Base-by-base conservation (phyloP, 352 stramenopile species). In the Pythium chondricola region DNA sequence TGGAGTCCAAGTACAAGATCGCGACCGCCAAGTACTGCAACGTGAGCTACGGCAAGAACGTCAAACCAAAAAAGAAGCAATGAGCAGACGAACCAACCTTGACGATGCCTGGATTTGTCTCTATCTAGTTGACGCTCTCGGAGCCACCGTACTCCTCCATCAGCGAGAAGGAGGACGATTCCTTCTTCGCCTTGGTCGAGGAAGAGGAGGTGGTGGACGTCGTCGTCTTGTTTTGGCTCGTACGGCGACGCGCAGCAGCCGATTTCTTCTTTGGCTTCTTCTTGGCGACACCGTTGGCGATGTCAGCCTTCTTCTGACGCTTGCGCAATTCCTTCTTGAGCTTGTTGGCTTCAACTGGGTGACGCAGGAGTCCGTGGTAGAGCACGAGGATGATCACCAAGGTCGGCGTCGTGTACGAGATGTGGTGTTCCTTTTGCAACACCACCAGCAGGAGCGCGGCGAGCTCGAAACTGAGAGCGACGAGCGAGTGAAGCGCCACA, bases 21-120 rank as follows among this genome's bases (percentile, higher is more conserved):
- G 69, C 78, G 16, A 68, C 63, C 6, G 31, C 57, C 44, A 92
- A 92, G 57, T 92, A 77, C 51, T 87, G 73, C 48, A 52, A 26
- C 33, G 71, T 82, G 11, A 70, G 67, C 27, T 92, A 83, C 39
- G 83, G 80, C 40, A 92, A 94, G 60, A 71, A 83, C 53, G 60
- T 90, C 43, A 91, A 91, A 51, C 45, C 69, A 13, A 92, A 86
- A 53, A 92, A 90, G 61, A 82, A 86, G 58, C 72, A 48, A 37
- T 24, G 14, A n/a, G n/a, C n/a, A n/a, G n/a, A n/a, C n/a, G n/a
- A n/a, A n/a, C n/a, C n/a, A n/a, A n/a, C n/a, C n/a, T n/a, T n/a
- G n/a, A n/a, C n/a, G n/a, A n/a, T n/a, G n/a, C n/a, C n/a, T n/a
- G n/a, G n/a, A n/a, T n/a, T n/a, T n/a, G n/a, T n/a, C n/a, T n/a